phyloP scores from a whole-genome alignment of 1,284 basidiomycete genomes.

The Rhodotorula sp. region DNA sequence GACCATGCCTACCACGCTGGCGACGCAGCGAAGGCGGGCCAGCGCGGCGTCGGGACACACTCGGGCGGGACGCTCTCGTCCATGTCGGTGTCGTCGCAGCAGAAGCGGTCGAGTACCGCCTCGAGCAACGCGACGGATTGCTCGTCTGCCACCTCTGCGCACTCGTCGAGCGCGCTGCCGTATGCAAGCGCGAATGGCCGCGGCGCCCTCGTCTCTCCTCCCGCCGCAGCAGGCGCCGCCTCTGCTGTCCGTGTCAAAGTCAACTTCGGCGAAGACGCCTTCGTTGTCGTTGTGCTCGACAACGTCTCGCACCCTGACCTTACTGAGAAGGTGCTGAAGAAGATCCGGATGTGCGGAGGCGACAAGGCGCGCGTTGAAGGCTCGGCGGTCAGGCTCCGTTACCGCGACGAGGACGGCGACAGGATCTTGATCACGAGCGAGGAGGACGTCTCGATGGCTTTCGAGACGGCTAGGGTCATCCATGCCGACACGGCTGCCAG shows the following conservation, averaged over 20 bases:
- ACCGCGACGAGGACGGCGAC: conserved; percentile 88
- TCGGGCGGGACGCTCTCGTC: conserved; percentile 35
- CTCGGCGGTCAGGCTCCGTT: conserved; percentile 74
- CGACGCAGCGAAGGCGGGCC: background rate
- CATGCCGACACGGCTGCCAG: background rate
- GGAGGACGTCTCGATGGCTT: conserved; percentile 86
- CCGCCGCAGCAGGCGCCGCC: background rate
- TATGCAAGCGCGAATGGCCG: background rate
- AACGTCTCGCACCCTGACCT: conserved; percentile 74
- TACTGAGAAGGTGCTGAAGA: conserved; percentile 83
- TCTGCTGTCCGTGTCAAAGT: conserved; percentile 54
- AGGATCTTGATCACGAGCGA: conserved; percentile 78
- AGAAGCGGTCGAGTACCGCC: conserved; percentile 33
- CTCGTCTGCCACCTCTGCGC: conserved; percentile 37
- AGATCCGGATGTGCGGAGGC: conserved; percentile 80
- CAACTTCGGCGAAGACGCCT: conserved; percentile 82
- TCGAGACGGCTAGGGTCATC: conserved; percentile 54
- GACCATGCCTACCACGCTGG: background rate
- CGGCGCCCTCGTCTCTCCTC: background rate
- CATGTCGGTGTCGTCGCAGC: conserved; percentile 22
- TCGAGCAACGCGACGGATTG: conserved; percentile 39
- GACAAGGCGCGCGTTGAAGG: conserved; percentile 55
- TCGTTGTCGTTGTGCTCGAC: conserved; percentile 82
- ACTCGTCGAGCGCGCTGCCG: background rate
- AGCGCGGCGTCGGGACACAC: conserved; percentile 19